Evolutionary conservation across 108 stramenopile genomes (phyloP).

Genomic region (Mediolabrus comicus): DNA sequence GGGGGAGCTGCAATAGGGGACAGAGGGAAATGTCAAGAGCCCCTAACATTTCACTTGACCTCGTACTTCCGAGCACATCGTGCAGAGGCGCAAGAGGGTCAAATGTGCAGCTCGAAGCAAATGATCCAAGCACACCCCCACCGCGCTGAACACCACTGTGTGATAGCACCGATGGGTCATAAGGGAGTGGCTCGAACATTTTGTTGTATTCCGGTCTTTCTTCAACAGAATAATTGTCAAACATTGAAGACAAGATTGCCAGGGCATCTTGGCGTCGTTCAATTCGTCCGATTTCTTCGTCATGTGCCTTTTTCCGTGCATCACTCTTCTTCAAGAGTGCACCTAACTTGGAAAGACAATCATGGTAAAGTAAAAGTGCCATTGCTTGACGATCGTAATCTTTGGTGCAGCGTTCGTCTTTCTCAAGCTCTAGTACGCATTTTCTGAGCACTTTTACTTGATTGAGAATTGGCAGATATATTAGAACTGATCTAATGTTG

Average conservation of each 20-base stretch:
- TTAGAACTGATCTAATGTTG: conserved; percentile 34
- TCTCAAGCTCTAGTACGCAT: conserved; percentile 48
- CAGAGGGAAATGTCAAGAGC: conserved; percentile 71
- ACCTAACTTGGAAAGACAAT: conserved; percentile 37
- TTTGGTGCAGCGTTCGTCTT: conserved; percentile 1
- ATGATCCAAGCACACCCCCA: conserved; percentile 35
- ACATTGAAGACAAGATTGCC: conserved; percentile 67
- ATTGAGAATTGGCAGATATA: conserved; percentile 29
- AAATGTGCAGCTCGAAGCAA: conserved; percentile 36
- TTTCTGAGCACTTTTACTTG: conserved; percentile 46
- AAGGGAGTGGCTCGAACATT: conserved; percentile 67
- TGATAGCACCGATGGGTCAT: conserved; percentile 21
- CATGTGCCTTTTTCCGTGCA: conserved; percentile 28
- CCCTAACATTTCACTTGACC: conserved; percentile 37
- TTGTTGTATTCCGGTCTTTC: conserved; percentile 56
- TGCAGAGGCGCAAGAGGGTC: conserved; percentile 74
- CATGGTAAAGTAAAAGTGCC: conserved; percentile 57
- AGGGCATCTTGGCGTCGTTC: conserved; percentile 76
- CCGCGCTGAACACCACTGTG: background rate
- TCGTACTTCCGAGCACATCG: conserved; percentile 25
- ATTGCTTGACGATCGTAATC: conserved; percentile 72
- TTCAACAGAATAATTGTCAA: conserved; percentile 42
- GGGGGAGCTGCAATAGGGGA: conserved; percentile 62
- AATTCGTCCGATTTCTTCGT: conserved; percentile 55
- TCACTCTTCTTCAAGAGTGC: conserved; percentile 29